Percentiles rank a stretch among this genome's conserved stretches.
These are phyloP conservation scores for Paradendryphiella salina DNA, from an alignment of 2,329 filamentous ascomycete genomes.

Conservation along the genomic window DNA sequence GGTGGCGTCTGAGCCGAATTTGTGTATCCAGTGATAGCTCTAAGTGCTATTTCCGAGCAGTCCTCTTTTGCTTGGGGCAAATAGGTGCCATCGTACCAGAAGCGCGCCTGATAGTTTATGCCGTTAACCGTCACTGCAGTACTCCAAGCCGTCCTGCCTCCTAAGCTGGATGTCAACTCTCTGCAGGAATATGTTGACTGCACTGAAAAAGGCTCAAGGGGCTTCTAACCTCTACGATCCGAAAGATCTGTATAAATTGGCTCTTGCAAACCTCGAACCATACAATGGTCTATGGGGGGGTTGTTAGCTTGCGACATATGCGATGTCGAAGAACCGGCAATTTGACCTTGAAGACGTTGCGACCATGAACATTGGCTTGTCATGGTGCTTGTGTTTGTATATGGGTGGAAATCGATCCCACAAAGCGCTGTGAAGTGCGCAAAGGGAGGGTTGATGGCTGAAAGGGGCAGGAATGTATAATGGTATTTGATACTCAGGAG, in stretches of 20 bases:
- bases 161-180: slow-evolving; percentile 19
- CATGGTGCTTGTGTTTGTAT: slow-evolving; percentile 18
- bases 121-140: slow-evolving; percentile 36
- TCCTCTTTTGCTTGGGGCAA: slow-evolving; percentile 44
- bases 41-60: slow-evolving; percentile 41
- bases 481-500: neutral
- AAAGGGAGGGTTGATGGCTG: neutral
- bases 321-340: neutral
- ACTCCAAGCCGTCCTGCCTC: slow-evolving; percentile 46
- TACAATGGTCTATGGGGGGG: slow-evolving; percentile 40
- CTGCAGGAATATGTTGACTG: neutral
- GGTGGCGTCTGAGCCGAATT: slow-evolving; percentile 26
- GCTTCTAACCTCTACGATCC: slow-evolving; percentile 42
- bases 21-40: slow-evolving; percentile 26
- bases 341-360: slow-evolving; percentile 37
- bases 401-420: neutral
- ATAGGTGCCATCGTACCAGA: slow-evolving; percentile 45
- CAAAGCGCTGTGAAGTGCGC: neutral
- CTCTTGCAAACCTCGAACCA: slow-evolving; percentile 27
- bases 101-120: slow-evolving; percentile 36
- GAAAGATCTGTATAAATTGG: slow-evolving; percentile 43
- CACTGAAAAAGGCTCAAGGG: neutral
- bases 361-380: slow-evolving; percentile 27
- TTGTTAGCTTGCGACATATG: neutral
- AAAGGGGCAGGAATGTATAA: too few relatives aligned